Evolutionary conservation across 2,329 filamentous ascomycete genomes (phyloP), one percentile per base, ranked within the genome.

Genomic region (Xylaria arbuscula): DNA sequence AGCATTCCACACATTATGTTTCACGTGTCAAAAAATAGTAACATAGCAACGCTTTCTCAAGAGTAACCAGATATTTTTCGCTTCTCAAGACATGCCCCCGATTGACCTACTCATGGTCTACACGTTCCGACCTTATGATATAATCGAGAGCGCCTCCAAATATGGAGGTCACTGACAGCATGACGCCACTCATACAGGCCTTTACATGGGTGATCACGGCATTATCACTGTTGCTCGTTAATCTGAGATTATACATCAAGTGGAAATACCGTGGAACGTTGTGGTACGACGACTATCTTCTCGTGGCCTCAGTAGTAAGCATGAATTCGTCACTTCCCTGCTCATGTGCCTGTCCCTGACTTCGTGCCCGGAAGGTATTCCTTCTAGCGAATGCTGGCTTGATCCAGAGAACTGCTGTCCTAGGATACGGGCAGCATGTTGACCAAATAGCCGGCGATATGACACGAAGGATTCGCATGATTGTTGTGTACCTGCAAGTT

Each of bases 281-380:
- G 34, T 66, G 68, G 66, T 70, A 63, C 10, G 68, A 70, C 45
- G 68, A 70, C 66, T 66, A 69, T 60, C 28, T 40, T 40, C 66
- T 70, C 17, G 17, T 54, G 15, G 62, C 42, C 28, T 59, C 68
- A 5, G 36, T 59, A 62, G 68, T 70, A 62, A 56, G 68, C 22
- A n/a, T 19, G 22, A 28, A 50, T 17, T n/a, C 7, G 45, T 15
- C 2, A 19, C 1, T 19, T 63, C 4, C n/a, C 13, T 13, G 17
- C 24, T 47, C 13, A 34, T 13, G 32, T 17, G 38, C 15, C n/a
- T 5, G 40, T 45, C 22, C 17, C 67, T 69, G 10, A 69, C 45
- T 15, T 54, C 40, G 10, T 15, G 15, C 38, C 15, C 36, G 3
- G 13, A 51, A 69, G 67, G 17, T 42, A 19, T 65, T 68, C 1